Base-by-base conservation (phyloP, 2,329 filamentous ascomycete genomes). In the Pseudogymnoascus sp. region DNA sequence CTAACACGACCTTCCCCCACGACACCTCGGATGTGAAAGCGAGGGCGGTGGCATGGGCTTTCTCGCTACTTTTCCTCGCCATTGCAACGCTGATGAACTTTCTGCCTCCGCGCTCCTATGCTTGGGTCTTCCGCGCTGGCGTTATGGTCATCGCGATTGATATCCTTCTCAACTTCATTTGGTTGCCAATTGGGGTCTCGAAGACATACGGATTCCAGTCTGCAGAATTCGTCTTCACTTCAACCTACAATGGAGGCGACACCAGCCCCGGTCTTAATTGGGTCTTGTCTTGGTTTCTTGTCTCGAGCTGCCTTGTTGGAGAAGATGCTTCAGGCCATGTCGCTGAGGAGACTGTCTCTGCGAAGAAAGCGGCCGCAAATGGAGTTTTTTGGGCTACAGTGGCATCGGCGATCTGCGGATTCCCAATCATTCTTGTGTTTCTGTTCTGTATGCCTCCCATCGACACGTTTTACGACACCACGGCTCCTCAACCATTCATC, bases 111-210 rank as follows among this genome's bases (percentile, higher is more conserved):
- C 60, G 60, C 19, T 42, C 60, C 7, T 62, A 62, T 19, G 60
- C 60, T 21, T 62, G 60, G 60, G 60, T 62, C 38, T 62, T 62
- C 60, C 60, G 60, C 17, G 60, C 60, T 29, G 60, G 60, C 15
- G 60, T 62, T 40, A 60, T 40, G 0, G 37, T 60, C 38, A 78
- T 79, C 56, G 64, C 76, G 15, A 69, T 79, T 40, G 77, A 79
- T 66, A 78, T 79, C 67, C 62, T 77, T 40, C 71, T 79, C 60
- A 79, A 79, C 70, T 74, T 79, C 62, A 77, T 79, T 65, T 79
- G 77, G 77, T 70, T 79, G 31, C 77, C 77, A 1, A 79, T 79
- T 44, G 77, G 74, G 1, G 76, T 78, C 1, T 75, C 75, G 3
- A 72, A 76, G 60, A 76, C 74, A 0, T 79, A 78, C 65, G 77